A percentile compares a stretch with the other conserved stretches of the same genome.
Conservation (phyloP, 352 stramenopile genomes). For the Plasmopara halstedii region DNA sequence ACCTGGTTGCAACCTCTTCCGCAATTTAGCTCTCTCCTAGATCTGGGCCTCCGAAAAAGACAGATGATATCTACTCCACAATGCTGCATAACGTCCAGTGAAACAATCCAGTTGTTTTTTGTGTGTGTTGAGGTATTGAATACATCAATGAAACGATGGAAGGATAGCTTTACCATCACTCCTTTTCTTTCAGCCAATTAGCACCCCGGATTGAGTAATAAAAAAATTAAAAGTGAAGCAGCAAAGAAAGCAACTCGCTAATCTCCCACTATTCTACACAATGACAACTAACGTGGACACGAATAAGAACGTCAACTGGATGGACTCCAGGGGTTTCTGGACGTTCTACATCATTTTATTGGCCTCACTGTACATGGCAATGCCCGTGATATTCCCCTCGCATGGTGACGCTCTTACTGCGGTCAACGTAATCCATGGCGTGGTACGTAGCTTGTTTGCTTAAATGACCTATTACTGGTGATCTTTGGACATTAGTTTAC, state of each 20-base stretch:
- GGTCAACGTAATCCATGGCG: slow-evolving; percentile 79
- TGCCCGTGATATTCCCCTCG: slow-evolving; percentile 66
- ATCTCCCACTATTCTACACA: not conserved
- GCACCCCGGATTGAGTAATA: not conserved
- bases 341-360: slow-evolving; percentile 82
- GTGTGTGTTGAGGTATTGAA: no score
- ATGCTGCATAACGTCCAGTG: no score
- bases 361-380: slow-evolving; percentile 67
- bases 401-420: slow-evolving; percentile 64
- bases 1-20: no score
- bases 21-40: no score
- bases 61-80: no score
- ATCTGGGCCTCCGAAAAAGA: no score
- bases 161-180: not conserved
- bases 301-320: slow-evolving; percentile 90
- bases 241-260: not conserved
- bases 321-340: slow-evolving; percentile 83
- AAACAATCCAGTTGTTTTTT: no score
- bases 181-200: not conserved
- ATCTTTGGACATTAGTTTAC: not conserved
- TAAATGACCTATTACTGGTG: not conserved
- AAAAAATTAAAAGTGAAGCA: not conserved
- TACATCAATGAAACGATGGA: no score
- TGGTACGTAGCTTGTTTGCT: slow-evolving; percentile 38
- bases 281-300: slow-evolving; percentile 52